These are phyloP conservation scores for Puccinia horiana DNA, from an alignment of 1,284 basidiomycete genomes.

Conservation along the genomic window DNA sequence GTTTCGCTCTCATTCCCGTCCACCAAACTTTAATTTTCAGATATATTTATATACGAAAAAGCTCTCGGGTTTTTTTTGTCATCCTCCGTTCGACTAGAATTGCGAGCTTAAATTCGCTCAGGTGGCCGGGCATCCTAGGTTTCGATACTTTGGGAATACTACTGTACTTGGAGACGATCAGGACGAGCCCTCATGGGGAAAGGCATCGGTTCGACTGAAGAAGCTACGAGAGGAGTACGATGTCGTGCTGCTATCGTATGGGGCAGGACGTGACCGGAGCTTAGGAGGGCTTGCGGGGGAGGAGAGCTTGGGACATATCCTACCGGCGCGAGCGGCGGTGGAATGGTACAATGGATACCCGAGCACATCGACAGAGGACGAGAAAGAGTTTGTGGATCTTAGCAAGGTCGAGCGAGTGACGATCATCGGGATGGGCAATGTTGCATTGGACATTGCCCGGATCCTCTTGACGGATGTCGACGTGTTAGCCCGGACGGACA, in stretches of 20 bases:
- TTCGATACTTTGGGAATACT: slow-evolving; percentile 84
- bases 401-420: slow-evolving; percentile 70
- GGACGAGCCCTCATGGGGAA: slow-evolving; percentile 41
- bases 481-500: slow-evolving; percentile 73
- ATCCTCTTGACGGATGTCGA: slow-evolving; percentile 74
- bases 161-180: neutral
- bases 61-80: neutral
- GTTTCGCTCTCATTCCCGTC: neutral
- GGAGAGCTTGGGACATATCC: slow-evolving; percentile 55
- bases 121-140: slow-evolving; percentile 68
- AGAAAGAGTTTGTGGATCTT: slow-evolving; percentile 61
- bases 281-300: slow-evolving; percentile 57
- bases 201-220: slow-evolving; percentile 52
- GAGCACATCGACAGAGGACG: neutral
- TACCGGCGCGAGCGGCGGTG: slow-evolving; percentile 64
- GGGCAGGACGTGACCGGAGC: slow-evolving; percentile 62
- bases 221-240: slow-evolving; percentile 55
- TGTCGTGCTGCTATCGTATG: slow-evolving; percentile 57
- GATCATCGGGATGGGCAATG: slow-evolving; percentile 92
- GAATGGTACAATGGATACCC: slow-evolving; percentile 70
- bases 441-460: slow-evolving; percentile 88
- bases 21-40: neutral
- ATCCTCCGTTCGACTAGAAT: slow-evolving; percentile 66
- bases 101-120: slow-evolving; percentile 93
- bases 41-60: too few species aligned